A percentile compares a stretch with the other conserved stretches of the same genome.
phyloP scores from a whole-genome alignment of 768 basidiomycete genomes.

The Podaxis sp. region DNA sequence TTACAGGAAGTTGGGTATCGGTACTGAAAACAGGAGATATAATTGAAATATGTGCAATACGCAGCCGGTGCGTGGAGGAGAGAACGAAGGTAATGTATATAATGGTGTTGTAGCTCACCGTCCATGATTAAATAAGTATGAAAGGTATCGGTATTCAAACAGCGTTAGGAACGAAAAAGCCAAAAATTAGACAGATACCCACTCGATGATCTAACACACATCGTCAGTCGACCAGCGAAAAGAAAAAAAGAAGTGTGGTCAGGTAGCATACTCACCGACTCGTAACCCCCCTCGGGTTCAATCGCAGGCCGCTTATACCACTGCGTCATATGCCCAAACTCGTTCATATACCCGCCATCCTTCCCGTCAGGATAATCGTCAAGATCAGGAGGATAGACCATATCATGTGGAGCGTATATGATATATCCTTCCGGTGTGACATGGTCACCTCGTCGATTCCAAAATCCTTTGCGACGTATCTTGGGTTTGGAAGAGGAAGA shows the following conservation, averaged over 20 bases:
- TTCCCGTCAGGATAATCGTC: constrained; percentile 47
- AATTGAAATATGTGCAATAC: background rate
- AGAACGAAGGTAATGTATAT: background rate
- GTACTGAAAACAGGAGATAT: background rate
- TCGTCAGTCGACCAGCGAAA: background rate
- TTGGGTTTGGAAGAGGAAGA: constrained; percentile 19
- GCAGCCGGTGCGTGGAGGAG: background rate
- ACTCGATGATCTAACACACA: constrained; percentile 28
- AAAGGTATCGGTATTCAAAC: background rate
- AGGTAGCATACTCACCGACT: constrained; percentile 27
- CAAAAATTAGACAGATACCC: background rate
- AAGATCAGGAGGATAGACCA: constrained; percentile 62
- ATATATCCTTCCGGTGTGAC: constrained; percentile 54
- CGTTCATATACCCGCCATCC: constrained; percentile 47
- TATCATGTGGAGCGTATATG: constrained; percentile 62
- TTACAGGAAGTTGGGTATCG: background rate
- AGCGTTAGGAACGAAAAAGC: constrained; percentile 30
- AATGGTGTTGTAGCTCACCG: background rate
- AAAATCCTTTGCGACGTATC: constrained; percentile 52
- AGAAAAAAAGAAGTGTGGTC: background rate
- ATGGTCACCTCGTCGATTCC: constrained; percentile 79
- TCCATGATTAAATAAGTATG: background rate
- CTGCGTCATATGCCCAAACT: constrained; percentile 40
- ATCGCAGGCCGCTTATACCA: constrained; percentile 55
- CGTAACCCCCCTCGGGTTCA: constrained; percentile 56